Evolutionary conservation across 306 rosid species (phyloP).

Genomic region (Gleditsia sinensis): DNA sequence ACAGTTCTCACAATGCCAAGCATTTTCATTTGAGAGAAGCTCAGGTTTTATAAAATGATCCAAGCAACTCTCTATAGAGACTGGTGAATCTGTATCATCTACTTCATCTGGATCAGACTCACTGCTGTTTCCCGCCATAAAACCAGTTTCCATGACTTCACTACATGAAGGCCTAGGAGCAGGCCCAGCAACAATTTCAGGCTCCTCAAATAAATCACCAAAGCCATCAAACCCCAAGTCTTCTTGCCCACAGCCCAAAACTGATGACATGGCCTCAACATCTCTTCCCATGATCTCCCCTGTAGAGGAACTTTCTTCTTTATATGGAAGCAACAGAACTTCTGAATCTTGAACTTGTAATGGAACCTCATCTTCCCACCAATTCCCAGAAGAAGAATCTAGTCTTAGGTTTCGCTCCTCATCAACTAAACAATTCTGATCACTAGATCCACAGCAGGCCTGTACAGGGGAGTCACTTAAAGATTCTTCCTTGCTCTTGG

Average conservation of each 20-base stretch:
- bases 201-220: constrained; percentile 85
- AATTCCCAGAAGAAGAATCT: constrained; percentile 48
- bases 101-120: constrained; percentile 98
- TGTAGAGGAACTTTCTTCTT: constrained; percentile 55
- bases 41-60: constrained; percentile 86
- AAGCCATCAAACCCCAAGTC: constrained; percentile 72
- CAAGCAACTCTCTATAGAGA: constrained; percentile 91
- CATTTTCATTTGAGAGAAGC: constrained; percentile 88
- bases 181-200: constrained; percentile 75
- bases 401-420: constrained; percentile 42
- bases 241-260: constrained; percentile 59
- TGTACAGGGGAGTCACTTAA: constrained; percentile 40
- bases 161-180: constrained; percentile 57
- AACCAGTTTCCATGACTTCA: constrained; percentile 56
- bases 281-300: constrained; percentile 49
- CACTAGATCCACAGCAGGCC: constrained; percentile 46
- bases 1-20: constrained; percentile 95
- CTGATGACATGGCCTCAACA: constrained; percentile 64
- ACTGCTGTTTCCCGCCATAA: constrained; percentile 50
- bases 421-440: constrained; percentile 34
- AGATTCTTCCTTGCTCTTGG: constrained; percentile 38
- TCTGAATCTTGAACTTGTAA: constrained; percentile 72
- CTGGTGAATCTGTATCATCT: constrained; percentile 84
- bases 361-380: constrained; percentile 76
- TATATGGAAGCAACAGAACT: constrained; percentile 79